Base-by-base conservation (phyloP, 1,139 yeast species). In the Hanseniaspora sp. region DNA sequence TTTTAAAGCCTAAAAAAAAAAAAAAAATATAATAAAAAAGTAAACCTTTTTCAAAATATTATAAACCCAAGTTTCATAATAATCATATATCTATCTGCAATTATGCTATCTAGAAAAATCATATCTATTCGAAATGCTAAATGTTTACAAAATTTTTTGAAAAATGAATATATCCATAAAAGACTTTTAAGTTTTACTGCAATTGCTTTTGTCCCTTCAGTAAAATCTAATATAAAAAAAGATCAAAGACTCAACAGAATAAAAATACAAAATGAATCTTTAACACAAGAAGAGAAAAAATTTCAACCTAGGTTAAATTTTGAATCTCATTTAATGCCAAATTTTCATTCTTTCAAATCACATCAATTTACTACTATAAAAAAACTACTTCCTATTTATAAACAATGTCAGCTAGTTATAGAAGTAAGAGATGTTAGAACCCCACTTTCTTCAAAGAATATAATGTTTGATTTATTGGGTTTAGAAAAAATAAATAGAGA, bases 381-480 rank as follows among this genome's bases (percentile, higher is more conserved):
- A 48, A 76, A 74, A 59, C 79, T 90, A 69, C 76, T 82, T 12
- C 80, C 79, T 55, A 68, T 87, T 40, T 80, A 92, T 1, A 88
- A 94, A 0, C 92, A 86, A 60, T 75, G 88, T 35, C 95, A 92
- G 64, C 67, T 87, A 49, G 78, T 92, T 1, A 68, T 92, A 5
- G 98, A 92, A 63, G 76, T 92, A 3, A 70, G 97, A 62, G 98
- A 92, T 65, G 74, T 92, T 1, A 71, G 98, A 57, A 95, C 96
- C 0, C 98, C 98, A 0, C 63, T 90, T 4, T 77, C 94, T 5
- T 83, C 95, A 1, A 75, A 88, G 45, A 92, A 92, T 67, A 82
- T 82, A 1, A 71, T 90, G n/a, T 77, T 92, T 58, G 94, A 86
- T 58, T 73, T 79, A 48, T 77, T 84, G 0, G 70, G 85, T 17